phyloP scores from a whole-genome alignment of 2,329 filamentous ascomycete genomes.

The Verticillium tricorpus region DNA sequence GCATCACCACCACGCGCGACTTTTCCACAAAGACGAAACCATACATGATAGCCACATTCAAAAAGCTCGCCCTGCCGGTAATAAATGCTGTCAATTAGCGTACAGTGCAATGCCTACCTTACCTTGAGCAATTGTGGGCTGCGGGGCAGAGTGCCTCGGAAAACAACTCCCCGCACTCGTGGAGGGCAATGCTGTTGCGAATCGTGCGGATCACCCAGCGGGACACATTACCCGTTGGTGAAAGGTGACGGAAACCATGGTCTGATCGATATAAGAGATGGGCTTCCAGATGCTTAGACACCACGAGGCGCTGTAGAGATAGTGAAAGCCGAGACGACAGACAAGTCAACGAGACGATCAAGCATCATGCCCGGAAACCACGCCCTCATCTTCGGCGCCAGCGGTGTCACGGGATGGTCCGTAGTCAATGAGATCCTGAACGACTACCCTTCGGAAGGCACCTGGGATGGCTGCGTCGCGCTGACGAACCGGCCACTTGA shows the following conservation, averaged over 20 bases:
- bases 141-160: neutral
- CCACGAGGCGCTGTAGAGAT: neutral
- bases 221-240: neutral
- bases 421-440: slow-evolving; percentile 15
- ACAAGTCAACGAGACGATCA: neutral
- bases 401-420: slow-evolving; percentile 15
- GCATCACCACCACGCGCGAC: too few species aligned
- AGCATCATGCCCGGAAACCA: slow-evolving; percentile 2
- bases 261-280: neutral
- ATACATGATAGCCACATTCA: too few species aligned
- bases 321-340: neutral
- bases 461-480: slow-evolving; percentile 16
- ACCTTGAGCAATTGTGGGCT: too few species aligned
- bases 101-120: too few species aligned
- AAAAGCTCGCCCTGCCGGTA: too few species aligned
- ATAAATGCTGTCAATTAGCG: too few species aligned
- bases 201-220: neutral
- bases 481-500: slow-evolving; percentile 19
- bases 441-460: slow-evolving; percentile 15
- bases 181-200: neutral
- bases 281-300: neutral
- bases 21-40: too few species aligned
- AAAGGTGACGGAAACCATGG: neutral
- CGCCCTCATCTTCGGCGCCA: slow-evolving; percentile 14
- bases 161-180: neutral